phyloP scores from a whole-genome alignment of 2,329 filamentous ascomycete species.

The Calonectria montana region DNA sequence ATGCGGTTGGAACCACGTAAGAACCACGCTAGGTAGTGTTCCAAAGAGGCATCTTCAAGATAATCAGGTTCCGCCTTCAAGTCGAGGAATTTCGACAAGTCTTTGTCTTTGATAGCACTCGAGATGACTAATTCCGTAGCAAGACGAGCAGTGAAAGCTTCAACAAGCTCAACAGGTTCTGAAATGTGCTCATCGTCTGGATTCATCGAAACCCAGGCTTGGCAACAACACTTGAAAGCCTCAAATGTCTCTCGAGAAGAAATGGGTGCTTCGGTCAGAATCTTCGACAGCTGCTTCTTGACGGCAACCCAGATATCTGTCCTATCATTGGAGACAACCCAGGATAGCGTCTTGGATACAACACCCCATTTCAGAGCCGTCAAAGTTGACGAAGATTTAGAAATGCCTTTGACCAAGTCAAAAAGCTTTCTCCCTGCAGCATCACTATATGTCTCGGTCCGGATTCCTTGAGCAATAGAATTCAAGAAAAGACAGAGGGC shows the following conservation, averaged over 20 bases:
- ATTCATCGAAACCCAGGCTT: constrained; percentile 52
- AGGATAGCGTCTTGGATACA: constrained; percentile 50
- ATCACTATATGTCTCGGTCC: constrained; percentile 56
- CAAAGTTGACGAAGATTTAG: constrained; percentile 44
- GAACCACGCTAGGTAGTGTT: constrained; percentile 51
- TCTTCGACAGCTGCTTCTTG: constrained; percentile 47
- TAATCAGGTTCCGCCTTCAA: constrained; percentile 36
- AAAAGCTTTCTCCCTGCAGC: constrained; percentile 53
- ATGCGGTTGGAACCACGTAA: constrained; percentile 48
- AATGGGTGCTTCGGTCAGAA: constrained; percentile 47
- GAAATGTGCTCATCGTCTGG: constrained; percentile 47
- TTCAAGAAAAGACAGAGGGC: constrained; percentile 57
- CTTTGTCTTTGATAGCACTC: constrained; percentile 36
- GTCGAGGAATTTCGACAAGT: constrained; percentile 28
- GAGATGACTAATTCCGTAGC: constrained; percentile 44
- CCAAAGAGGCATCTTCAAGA: constrained; percentile 38
- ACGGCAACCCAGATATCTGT: constrained; percentile 48
- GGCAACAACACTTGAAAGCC: constrained; percentile 54
- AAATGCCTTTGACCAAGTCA: constrained; percentile 46
- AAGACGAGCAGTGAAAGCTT: constrained; percentile 49
- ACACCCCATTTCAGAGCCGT: constrained; percentile 56
- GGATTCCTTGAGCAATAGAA: constrained; percentile 55
- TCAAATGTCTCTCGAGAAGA: constrained; percentile 52
- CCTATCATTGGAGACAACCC: constrained; percentile 46
- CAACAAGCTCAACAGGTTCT: constrained; percentile 47